Evolutionary conservation across 1,139 yeast genomes (phyloP), one percentile per base, ranked within the genome.

Genomic region (Kurtzmaniella quercitrusa): DNA sequence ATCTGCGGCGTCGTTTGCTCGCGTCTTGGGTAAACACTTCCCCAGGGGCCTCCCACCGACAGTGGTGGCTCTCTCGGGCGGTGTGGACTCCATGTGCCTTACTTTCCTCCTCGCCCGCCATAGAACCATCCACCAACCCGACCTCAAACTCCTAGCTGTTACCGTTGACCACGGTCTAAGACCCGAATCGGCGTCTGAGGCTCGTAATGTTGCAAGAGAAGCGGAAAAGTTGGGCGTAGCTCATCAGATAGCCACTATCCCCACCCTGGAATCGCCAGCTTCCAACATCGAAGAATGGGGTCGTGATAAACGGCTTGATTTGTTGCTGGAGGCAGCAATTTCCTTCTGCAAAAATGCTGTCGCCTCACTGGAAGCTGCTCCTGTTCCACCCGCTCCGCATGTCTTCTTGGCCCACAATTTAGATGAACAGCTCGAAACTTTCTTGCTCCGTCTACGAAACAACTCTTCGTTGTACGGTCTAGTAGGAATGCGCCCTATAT

Each of bases 1-100:
- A 11, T 19, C 25, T 11, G 23, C 38, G 27, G 27, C 38, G 3
- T 19, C 14, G 11, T 43, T 43, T 29, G 43, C 45, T 10, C 17
- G n/a, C 3, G 29, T 40, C 11, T 17, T 43, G 15, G 34, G 11
- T 9, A 33, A 34, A 18, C 29, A 34, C 19, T 41, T 42, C 40
- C 44, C 45, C 36, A 36, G 34, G 25, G 47, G 39, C 34, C 43
- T 19, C 42, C 57, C 45, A n/a, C 45, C 45, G 11, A 19, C 37
- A n/a, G 52, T 54, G 36, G 50, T 75, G 17, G 90, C 91, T 0
- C 72, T 86, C 2, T 81, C 89, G 9, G 95, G 95, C 2, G 95
- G 95, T 0, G 90, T 82, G 1, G 95, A 86, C 55, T 85, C 94
- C 1, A 80, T 85, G 77, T 82, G 86, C 25, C 59, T 86, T 40